Percentiles rank a stretch among this genome's conserved stretches.
Evolutionary conservation across 75 land plant genomes (phyloP).

Genomic region (Pinus albicaulis): DNA sequence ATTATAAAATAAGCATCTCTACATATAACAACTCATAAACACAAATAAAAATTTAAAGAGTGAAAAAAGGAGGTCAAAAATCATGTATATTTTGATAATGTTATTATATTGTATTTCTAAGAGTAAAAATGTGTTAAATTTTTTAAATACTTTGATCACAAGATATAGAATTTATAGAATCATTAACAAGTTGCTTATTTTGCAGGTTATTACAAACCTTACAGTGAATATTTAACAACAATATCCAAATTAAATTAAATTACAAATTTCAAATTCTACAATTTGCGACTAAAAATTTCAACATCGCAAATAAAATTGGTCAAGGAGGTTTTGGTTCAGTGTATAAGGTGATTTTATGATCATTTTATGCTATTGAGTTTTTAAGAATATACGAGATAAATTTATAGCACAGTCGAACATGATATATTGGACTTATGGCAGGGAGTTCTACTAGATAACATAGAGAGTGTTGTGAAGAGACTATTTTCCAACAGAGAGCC

Average conservation of each 20-base stretch:
- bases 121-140: too few relatives aligned
- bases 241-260: slow-evolving; percentile 17
- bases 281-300: slow-evolving; percentile 26
- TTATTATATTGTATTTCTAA: too few relatives aligned
- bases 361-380: background rate
- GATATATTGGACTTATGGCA: background rate
- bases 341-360: slow-evolving; percentile 25
- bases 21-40: too few relatives aligned
- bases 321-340: slow-evolving; percentile 39
- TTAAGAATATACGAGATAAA: background rate
- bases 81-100: too few relatives aligned
- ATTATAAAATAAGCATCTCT: too few relatives aligned
- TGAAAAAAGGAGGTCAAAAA: too few relatives aligned
- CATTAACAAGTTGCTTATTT: too few relatives aligned
- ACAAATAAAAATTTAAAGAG: too few relatives aligned
- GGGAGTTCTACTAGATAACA: slow-evolving; percentile 31
- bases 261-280: slow-evolving; percentile 19
- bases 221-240: slow-evolving; percentile 4
- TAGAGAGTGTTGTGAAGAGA: slow-evolving; percentile 29
- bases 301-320: slow-evolving; percentile 26
- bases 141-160: too few relatives aligned
- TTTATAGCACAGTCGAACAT: background rate
- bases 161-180: too few relatives aligned
- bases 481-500: slow-evolving; percentile 24
- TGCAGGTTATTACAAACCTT: too few relatives aligned